Evolutionary conservation across 257 asterid genomes (phyloP).

Genomic region (Handroanthus guayacan): DNA sequence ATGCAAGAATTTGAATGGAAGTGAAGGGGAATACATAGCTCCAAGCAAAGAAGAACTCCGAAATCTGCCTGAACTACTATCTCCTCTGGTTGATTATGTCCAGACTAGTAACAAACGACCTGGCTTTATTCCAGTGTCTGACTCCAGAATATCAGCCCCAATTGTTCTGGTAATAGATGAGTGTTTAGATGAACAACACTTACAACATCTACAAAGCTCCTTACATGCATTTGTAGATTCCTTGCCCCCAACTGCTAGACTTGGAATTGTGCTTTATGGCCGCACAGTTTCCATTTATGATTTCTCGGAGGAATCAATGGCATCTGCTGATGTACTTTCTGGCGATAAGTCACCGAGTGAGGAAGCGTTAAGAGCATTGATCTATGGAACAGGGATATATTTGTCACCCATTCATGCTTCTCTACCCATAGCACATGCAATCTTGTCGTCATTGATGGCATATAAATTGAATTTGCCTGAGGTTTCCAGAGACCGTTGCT

Average conservation of each 20-base stretch:
- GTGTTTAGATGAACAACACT: slow-evolving; percentile 90
- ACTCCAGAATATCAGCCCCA: slow-evolving; percentile 83
- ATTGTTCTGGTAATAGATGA: slow-evolving; percentile 90
- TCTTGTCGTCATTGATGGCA: slow-evolving; percentile 81
- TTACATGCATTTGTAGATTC: slow-evolving; percentile 97
- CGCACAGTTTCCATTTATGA: slow-evolving; percentile 87
- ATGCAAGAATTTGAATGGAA: slow-evolving; percentile 86
- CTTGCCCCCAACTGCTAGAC: slow-evolving; percentile 82
- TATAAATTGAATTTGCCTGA: slow-evolving; percentile 76
- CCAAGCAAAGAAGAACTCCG: slow-evolving; percentile 81
- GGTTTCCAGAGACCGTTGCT: slow-evolving; percentile 89
- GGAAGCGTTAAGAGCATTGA: slow-evolving; percentile 82
- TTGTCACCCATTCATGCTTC: slow-evolving; percentile 87
- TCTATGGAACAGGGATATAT: slow-evolving; percentile 91
- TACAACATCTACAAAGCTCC: slow-evolving; percentile 91
- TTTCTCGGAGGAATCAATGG: slow-evolving; percentile 88
- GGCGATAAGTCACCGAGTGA: slow-evolving; percentile 78
- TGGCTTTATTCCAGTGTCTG: slow-evolving; percentile 79
- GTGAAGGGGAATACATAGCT: slow-evolving; percentile 90
- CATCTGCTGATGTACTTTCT: slow-evolving; percentile 90
- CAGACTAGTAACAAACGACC: slow-evolving; percentile 79
- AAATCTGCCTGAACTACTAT: slow-evolving; percentile 79
- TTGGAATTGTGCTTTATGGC: slow-evolving; percentile 86
- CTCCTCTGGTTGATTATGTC: slow-evolving; percentile 81
- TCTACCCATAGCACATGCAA: slow-evolving; percentile 83